These are phyloP conservation scores for Chlorella sp. DNA, from an alignment of 139 green algal genomes.

Conservation along the genomic window DNA sequence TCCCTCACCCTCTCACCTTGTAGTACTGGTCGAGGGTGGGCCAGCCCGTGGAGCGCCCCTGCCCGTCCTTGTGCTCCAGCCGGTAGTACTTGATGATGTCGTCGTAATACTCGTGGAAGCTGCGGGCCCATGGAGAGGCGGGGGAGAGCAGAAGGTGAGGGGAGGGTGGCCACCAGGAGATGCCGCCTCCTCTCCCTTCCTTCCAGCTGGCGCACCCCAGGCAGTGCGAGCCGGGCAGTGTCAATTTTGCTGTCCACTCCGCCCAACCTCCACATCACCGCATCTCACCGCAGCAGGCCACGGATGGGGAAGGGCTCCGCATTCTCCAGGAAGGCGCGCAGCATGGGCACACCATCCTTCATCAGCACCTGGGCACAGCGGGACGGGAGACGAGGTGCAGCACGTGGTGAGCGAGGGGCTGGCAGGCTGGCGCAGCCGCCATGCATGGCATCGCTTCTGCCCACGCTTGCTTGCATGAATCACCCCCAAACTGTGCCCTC, in stretches of 20 bases:
- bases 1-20: conserved; percentile 41
- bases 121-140: conserved; percentile 18
- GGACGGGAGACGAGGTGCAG: too few species aligned
- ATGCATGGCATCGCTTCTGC: too few species aligned
- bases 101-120: conserved; percentile 66
- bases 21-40: conserved; percentile 84
- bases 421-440: too few species aligned
- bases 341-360: conserved; percentile 64
- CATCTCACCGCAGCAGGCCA: conserved; percentile 81
- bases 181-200: too few species aligned
- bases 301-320: conserved; percentile 84
- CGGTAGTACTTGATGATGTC: conserved; percentile 80
- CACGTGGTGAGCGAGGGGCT: too few species aligned
- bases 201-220: too few species aligned
- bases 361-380: conserved; percentile 61
- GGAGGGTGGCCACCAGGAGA: neutral
- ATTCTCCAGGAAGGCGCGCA: conserved; percentile 68
- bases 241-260: too few species aligned
- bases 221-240: too few species aligned
- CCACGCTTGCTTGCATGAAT: too few species aligned
- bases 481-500: too few species aligned
- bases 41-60: conserved; percentile 86
- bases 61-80: conserved; percentile 48
- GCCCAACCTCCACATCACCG: too few species aligned
- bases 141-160: too few species aligned